Evolutionary conservation across 495 filamentous ascomycete species (phyloP), one percentile per base, ranked within the genome.

Genomic region (Cetradonia linearis): DNA sequence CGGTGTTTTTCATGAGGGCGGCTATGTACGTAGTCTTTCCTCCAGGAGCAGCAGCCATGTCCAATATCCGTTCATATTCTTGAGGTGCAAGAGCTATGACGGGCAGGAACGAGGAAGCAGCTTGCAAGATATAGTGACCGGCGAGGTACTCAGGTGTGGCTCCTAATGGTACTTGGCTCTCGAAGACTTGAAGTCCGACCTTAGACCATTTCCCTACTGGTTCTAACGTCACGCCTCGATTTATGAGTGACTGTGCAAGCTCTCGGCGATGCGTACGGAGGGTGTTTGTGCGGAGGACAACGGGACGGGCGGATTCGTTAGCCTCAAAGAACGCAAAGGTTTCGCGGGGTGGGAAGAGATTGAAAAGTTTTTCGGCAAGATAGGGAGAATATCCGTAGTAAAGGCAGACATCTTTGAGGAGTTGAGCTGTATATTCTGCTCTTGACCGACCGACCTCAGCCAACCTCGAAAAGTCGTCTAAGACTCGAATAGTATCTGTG

Each of bases 191-290:
- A 11, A 98, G 79, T 46, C 93, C 93, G 65, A 97, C 88, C 73
- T 98, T 98, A 38, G 88, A 93, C 93, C 93, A 98, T 70, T 98
- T 98, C 42, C 93, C 93, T 1, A 98, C 88, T 13, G 93, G 93
- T 71, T 98, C 93, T 37, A 98, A 80, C 20, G 91, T 91, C 47
- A 97, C 93, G 61, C 93, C 93, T 55, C 93, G 89, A 75, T 96
- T 96, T 78, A 98, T 98, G 42, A 98, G 80, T 3, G 90, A 82
- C 70, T 96, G 91, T 31, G 93, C 93, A 27, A 98, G 83, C 48
- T 94, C 89, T 65, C 93, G 81, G 60, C 93, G 85, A 71, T 92
- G 89, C 11, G 94, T 96, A 58, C 88, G 86, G 48, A 98, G 81
- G 8, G 93, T 97, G 70, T 98, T 98, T 54, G 93, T 96, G 73